Evolutionary conservation across 2,329 filamentous ascomycete species (phyloP), one percentile per base, ranked within the genome.

Genomic region (Parascedosporium putredinis): DNA sequence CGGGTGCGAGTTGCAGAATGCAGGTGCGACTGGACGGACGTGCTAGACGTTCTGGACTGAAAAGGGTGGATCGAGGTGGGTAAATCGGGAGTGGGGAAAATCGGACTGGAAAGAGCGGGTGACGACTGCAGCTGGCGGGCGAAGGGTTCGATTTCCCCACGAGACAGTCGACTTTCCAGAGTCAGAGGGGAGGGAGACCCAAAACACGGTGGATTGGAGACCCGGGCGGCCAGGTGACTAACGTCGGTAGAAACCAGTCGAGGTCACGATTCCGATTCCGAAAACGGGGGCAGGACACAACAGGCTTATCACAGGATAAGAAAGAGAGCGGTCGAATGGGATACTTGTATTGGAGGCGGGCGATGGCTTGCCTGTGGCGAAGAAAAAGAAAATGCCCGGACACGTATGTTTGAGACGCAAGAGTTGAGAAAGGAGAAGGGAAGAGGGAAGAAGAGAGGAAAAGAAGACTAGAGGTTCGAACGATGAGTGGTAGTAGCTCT

Each of bases 181-280:
- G 20, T 40, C 27, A 31, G 36, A 8, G 18, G 14, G n/a, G 16
- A 8, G 36, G 18, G 36, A n/a, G 3, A 40, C 36, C 12, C 36
- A 40, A 40, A 40, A 40, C 36, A 40, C 36, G 14, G 36, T 20
- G 36, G 4, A 18, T 9, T 5, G 36, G 18, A 40, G 16, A 16
- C n/a, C 18, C n/a, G n/a, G 36, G 36, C 12, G 36, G 36, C 36
- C 36, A 40, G 36, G 36, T 40, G 36, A 40, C 36, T 40, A 40
- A 20, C 14, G 18, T 2, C 16, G 31, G 36, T 40, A 18, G 36
- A 16, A n/a, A 20, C 27, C n/a, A n/a, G 16, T 40, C 36, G 14
- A 4, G 36, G 36, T 40, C 36, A 40, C 36, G 36, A 40, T 31
- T 31, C 27, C 36, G 36, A 40, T 31, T 31, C 27, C 7, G 27